Evolutionary conservation across 768 basidiomycete species (phyloP).

Genomic region (Favolaschia claudopus): DNA sequence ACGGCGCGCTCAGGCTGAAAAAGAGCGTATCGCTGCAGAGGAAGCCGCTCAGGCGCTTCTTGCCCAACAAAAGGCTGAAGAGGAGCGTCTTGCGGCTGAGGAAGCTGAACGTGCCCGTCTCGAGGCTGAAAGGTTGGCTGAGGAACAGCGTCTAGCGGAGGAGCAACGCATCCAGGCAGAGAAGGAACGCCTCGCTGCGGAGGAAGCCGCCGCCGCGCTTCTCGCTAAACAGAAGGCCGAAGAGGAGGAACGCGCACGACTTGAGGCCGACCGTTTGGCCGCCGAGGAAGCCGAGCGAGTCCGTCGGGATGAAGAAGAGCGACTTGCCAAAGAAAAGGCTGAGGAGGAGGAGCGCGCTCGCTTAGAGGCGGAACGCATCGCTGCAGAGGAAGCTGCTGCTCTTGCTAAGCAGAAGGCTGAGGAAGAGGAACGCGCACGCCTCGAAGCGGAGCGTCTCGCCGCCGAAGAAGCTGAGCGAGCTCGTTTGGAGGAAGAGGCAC

Average conservation of each 20-base stretch:
- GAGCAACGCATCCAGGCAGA: neutral
- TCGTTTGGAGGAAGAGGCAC: neutral
- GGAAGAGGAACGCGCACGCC: neutral
- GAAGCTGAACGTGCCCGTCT: conserved; percentile 9
- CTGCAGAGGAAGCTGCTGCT: neutral
- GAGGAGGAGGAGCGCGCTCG: too few species aligned
- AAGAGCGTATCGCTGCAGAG: neutral
- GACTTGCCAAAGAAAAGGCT: neutral
- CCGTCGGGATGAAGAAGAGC: too few species aligned
- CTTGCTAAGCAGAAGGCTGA: neutral
- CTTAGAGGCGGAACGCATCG: neutral
- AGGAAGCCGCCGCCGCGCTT: conserved; percentile 2
- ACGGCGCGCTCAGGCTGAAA: conserved; percentile 1
- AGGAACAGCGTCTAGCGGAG: neutral
- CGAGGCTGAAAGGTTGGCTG: neutral
- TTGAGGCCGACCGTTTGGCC: neutral
- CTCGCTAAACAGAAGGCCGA: neutral
- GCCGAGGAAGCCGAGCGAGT: neutral
- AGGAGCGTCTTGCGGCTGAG: conserved; percentile 6
- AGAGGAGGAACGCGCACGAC: too few species aligned
- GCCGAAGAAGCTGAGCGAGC: neutral
- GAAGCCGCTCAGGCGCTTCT: neutral
- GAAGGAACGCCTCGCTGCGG: neutral
- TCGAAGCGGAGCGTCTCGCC: neutral
- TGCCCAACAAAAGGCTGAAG: neutral